phyloP scores from a whole-genome alignment of 2,329 filamentous ascomycete species.

The Cercospora berteroae region DNA sequence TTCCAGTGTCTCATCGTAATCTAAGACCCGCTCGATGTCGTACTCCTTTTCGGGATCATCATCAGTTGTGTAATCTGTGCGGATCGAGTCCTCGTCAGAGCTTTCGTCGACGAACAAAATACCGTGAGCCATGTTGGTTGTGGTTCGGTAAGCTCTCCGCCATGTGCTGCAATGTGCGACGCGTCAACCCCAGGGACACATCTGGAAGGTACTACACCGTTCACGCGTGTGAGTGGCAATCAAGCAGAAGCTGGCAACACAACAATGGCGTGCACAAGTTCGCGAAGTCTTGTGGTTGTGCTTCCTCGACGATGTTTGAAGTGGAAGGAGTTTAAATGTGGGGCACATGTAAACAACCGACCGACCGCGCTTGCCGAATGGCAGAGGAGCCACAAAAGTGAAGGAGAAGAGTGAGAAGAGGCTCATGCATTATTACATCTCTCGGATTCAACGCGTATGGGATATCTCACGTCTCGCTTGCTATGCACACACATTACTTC shows the following conservation, averaged over 20 bases:
- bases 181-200: background rate
- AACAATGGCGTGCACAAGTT: background rate
- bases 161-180: background rate
- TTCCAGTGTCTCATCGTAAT: slow-evolving; percentile 20
- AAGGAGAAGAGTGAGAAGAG: background rate
- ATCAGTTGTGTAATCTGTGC: slow-evolving; percentile 30
- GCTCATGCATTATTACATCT: background rate
- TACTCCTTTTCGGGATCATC: slow-evolving; percentile 29
- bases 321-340: background rate
- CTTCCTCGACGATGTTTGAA: background rate
- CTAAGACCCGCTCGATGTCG: slow-evolving; percentile 35
- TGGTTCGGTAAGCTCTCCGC: background rate
- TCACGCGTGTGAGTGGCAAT: background rate
- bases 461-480: slow-evolving; percentile 25
- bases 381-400: background rate
- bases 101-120: slow-evolving; percentile 18
- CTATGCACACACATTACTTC: slow-evolving; percentile 27
- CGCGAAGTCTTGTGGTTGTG: background rate
- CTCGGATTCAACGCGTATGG: slow-evolving; percentile 3
- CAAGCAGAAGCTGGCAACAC: background rate
- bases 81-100: slow-evolving; percentile 33
- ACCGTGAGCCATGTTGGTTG: background rate
- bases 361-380: background rate
- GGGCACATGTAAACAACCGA: background rate
- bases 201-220: background rate